phyloP scores from a whole-genome alignment of 352 stramenopile species.

The Globisporangium heterothallicum region DNA sequence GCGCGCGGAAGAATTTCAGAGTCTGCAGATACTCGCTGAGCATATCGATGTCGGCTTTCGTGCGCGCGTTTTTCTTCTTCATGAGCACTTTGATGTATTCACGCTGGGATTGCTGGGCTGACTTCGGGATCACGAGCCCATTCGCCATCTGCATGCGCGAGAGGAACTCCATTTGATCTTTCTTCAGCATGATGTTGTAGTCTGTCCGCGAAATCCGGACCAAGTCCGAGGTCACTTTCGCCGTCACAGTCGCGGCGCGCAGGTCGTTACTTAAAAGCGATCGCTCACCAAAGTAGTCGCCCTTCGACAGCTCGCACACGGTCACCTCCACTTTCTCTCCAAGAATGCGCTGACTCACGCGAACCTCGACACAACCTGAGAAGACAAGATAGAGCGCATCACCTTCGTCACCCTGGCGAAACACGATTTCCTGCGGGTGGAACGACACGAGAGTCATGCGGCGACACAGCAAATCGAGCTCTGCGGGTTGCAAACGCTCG shows the following conservation, averaged over 20 bases:
- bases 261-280: conserved; percentile 53
- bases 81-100: conserved; percentile 53
- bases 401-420: conserved; percentile 61
- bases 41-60: conserved; percentile 50
- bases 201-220: conserved; percentile 61
- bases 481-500: conserved; percentile 42
- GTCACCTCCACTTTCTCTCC: conserved; percentile 65
- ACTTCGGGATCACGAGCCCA: conserved; percentile 13
- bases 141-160: conserved; percentile 55
- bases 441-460: conserved; percentile 48
- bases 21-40: conserved; percentile 67
- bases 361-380: conserved; percentile 49
- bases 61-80: conserved; percentile 43
- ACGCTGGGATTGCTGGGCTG: conserved; percentile 25
- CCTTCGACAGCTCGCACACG: conserved; percentile 54
- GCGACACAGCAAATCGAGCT: conserved; percentile 58
- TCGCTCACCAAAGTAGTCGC: conserved; percentile 75
- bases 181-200: conserved; percentile 73
- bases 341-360: conserved; percentile 51
- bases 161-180: conserved; percentile 65
- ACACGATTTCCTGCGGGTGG: conserved; percentile 51
- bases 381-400: conserved; percentile 76
- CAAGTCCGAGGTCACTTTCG: conserved; percentile 46
- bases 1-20: conserved; percentile 69
- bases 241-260: conserved; percentile 51